Conservation (phyloP, 2,329 filamentous ascomycete species). For the Fusarium sp. region DNA sequence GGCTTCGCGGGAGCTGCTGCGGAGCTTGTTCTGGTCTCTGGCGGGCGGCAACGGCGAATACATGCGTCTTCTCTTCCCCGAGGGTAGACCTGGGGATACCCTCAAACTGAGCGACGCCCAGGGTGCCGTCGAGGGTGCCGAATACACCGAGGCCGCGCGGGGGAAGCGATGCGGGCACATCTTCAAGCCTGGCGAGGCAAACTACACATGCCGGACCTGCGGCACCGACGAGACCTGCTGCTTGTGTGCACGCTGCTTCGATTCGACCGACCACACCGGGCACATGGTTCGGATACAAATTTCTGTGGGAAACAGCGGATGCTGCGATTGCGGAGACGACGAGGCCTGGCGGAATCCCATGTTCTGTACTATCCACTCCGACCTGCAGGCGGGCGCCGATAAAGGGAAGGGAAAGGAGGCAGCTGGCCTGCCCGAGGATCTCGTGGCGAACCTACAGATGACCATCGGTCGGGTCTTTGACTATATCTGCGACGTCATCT, state of each 20-base stretch:
- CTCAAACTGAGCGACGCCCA: conserved; percentile 90
- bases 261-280: conserved; percentile 92
- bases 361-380: conserved; percentile 92
- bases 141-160: conserved; percentile 91
- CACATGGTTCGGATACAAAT: conserved; percentile 92
- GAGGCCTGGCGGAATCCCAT: conserved; percentile 93
- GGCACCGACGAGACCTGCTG: conserved; percentile 95
- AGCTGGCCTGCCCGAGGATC: conserved; percentile 75
- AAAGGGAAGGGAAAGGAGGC: conserved; percentile 72
- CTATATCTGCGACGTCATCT: conserved; percentile 97
- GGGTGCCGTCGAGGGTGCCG: conserved; percentile 90
- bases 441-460: conserved; percentile 81
- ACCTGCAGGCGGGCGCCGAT: conserved; percentile 57
- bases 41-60: conserved; percentile 80
- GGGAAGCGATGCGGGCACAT: conserved; percentile 98
- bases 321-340: conserved; percentile 95
- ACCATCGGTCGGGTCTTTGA: conserved; percentile 89
- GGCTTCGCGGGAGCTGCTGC: conserved; percentile 77
- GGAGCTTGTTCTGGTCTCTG: conserved; percentile 87
- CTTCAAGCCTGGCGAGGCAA: conserved; percentile 92
- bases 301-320: conserved; percentile 91
- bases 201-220: conserved; percentile 94
- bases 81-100: conserved; percentile 70
- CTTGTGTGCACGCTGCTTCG: conserved; percentile 92
- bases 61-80: conserved; percentile 83